Evolutionary conservation across 2,329 filamentous ascomycete genomes (phyloP), one percentile per base, ranked within the genome.

Genomic region (Exophiala spinifera): DNA sequence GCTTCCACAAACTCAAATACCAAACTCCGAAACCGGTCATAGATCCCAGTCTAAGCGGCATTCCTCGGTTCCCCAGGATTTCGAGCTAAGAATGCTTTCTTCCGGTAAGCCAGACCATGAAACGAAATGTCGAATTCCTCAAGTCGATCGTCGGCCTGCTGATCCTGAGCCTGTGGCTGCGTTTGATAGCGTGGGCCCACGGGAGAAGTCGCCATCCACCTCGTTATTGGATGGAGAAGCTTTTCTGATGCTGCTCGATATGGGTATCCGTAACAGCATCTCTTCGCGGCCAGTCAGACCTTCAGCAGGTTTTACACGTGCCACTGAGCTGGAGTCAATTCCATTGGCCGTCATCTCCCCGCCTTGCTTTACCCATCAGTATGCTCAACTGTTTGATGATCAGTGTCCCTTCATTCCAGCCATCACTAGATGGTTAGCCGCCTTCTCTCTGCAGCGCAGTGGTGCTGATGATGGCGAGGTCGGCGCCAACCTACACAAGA

Each of bases 341-440:
- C 21, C 33, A 43, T 48, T 61, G 11, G 51, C 47, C 40, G 56
- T 56, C 15, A 34, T 61, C 13, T 49, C 44, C 14, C 59, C 59
- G 5, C 17, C 43, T 14, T 45, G 15, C 15, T 61, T 61, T 34
- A 40, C 20, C 11, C 53, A 23, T 28, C 21, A 44, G 7, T 61
- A 61, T 28, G 20, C 40, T 14, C 46, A 47, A 28, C 45, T n/a
- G 21, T 48, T 61, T 33, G 48, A 56, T 19, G 49, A 51, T 4
- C 52, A 53, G 40, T 48, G 39, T 4, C 42, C 20, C 28, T 49
- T 49, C 40, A 50, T 59, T 37, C 50, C 56, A 45, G 42, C n/a
- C 7, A 49, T 61, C 37, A 52, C 52, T 14, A 43, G 28, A 25
- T 51, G 46, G 28, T 36, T 61, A 21, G 20, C 39, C 4, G 21